Base-by-base conservation (phyloP, 176 grass and related monocot genomes). In the Aegilops sharonensis region DNA sequence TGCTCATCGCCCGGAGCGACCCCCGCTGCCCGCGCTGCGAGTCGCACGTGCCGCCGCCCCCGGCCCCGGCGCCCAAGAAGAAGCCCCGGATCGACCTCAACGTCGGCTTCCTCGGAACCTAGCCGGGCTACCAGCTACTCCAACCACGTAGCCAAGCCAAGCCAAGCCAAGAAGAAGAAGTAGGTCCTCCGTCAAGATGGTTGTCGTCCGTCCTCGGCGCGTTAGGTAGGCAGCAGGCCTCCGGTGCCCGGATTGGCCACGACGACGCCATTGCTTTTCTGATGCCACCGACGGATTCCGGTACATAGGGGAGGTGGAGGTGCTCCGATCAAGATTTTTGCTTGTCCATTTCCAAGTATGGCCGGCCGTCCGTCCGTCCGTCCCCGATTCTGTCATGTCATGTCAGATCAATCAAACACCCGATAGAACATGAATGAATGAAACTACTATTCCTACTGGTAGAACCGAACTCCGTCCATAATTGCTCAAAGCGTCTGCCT, bases 21-120 rank as follows among this genome's bases (percentile, higher is more conserved):
- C 97, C 97, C 0, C 85, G 92, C 73, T 99, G 97, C 83, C 97
- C 97, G 9, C 84, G 89, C 30, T 99, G 97, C 80, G 92, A 88
- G 76, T 89, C 90, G 20, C 92, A 89, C 74, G 94, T 99, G 43
- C 90, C 97, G 12, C 79, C 79, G 10, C 72, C 80, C 9, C 76
- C 87, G 6, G 35, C 87, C 0, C 63, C 84, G 9, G 40, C 42
- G n/a, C 59, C 40, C 0, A 89, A 60, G 81, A 98, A 96, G 90
- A 96, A 92, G 91, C 90, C 88, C 0, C 71, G 89, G 69, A 94
- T 97, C 77, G 92, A 96, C 76, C 90, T 97, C 86, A 91, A 91
- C 78, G 78, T 91, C 77, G 78, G 78, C 40, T 91, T 76, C 89
- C 75, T 84, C 9, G 89, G 85, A 21, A 84, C 85, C 62, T 91